Evolutionary conservation across 164 flowering plant species (phyloP), one percentile per base, ranked within the genome.

Genomic region (Cinnamomum micranthum): DNA sequence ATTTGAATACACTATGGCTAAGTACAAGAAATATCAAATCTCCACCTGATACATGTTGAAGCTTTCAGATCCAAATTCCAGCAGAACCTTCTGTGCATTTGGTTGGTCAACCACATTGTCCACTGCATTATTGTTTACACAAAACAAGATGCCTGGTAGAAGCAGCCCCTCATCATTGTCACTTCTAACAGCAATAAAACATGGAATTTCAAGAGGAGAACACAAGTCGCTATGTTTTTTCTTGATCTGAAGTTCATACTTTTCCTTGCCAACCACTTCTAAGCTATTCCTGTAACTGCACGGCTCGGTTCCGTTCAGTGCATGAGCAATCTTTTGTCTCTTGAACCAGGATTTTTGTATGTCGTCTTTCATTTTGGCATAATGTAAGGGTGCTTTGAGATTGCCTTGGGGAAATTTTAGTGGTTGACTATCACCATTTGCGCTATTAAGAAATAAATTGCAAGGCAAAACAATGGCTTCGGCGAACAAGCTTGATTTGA

Each of bases 381-480:
- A 27, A 71, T 71, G 68, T 20, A 66, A 28, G 60, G 71, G 82
- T 70, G 80, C 73, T 31, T 71, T 51, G 33, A 23, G 66, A 31
- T 78, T 67, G 50, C 74, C 76, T 58, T 33, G 58, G 33, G 70
- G 55, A 75, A 55, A 65, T 23, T n/a, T 64, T 10, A 69, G 12
- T 75, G 79, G 55, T 70, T 50, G 63, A 19, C 27, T 24, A 73
- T 65, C 76, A 73, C 65, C 74, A 72, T 79, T 76, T 66, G 78
- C 82, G 50, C 68, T 80, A 73, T 73, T 62, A 74, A 91, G 76
- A 79, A 79, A 73, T 77, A 95, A 83, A 82, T 83, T 72, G 89
- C 92, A 93, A 65, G 92, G 93, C 77, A 89, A 77, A 73, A 91
- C 28, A 12, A 85, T 68, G 62, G 90, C 92, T 88, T 95, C 96